phyloP scores from a whole-genome alignment of 257 asterid species.

The Lycium ferocissimum region DNA sequence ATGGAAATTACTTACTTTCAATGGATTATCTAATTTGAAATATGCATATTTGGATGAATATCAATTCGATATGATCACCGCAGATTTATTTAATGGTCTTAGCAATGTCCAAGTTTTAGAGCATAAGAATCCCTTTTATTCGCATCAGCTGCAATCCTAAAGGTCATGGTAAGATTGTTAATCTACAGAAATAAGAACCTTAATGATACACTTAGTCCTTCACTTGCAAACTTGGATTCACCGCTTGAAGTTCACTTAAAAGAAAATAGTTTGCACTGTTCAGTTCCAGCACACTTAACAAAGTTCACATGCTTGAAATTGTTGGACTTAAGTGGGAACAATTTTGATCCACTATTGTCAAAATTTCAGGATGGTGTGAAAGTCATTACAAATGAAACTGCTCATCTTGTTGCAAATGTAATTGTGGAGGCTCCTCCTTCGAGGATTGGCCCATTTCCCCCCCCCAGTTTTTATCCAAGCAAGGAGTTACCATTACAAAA shows the following conservation, averaged over 20 bases:
- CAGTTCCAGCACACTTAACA: conserved; percentile 58
- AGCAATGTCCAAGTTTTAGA: conserved; percentile 56
- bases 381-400: conserved; percentile 53
- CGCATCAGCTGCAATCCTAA: conserved; percentile 48
- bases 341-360: conserved; percentile 68
- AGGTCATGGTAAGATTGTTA: conserved; percentile 56
- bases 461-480: conserved; percentile 25
- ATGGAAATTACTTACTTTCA: conserved; percentile 59
- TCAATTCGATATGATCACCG: conserved; percentile 63
- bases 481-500: neutral
- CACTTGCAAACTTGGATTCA: conserved; percentile 57
- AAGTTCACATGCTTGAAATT: conserved; percentile 52
- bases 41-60: conserved; percentile 68
- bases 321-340: conserved; percentile 60
- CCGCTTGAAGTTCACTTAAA: conserved; percentile 66
- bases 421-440: conserved; percentile 33
- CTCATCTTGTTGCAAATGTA: conserved; percentile 37
- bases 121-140: conserved; percentile 65
- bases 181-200: conserved; percentile 64
- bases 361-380: conserved; percentile 50
- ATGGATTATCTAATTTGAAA: conserved; percentile 66
- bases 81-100: conserved; percentile 68
- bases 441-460: conserved; percentile 25
- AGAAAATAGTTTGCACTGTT: conserved; percentile 67
- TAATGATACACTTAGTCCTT: conserved; percentile 72